Percentiles rank a stretch among this genome's conserved stretches.
phyloP scores from a whole-genome alignment of 2,329 filamentous ascomycete genomes.

The Coniochaeta ligniaria region DNA sequence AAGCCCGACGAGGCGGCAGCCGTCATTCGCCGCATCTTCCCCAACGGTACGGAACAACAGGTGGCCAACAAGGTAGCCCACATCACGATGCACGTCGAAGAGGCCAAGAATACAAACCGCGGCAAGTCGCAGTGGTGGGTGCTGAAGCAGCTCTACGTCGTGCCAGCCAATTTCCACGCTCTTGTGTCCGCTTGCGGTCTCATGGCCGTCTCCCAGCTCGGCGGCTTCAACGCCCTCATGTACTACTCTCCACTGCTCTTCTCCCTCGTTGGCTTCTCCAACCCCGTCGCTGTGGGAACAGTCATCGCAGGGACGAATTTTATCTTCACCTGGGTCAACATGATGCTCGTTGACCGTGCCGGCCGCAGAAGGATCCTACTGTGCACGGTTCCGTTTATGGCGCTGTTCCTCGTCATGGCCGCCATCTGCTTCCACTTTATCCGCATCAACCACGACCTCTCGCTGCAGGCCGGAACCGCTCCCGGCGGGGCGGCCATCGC shows the following conservation, averaged over 20 bases:
- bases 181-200: constrained; percentile 79
- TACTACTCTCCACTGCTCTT: constrained; percentile 86
- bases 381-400: constrained; percentile 79
- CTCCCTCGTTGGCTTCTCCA: constrained; percentile 66
- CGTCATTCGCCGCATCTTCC: too few relatives aligned
- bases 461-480: constrained; percentile 10
- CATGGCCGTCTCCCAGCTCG: constrained; percentile 82
- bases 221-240: constrained; percentile 88
- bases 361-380: constrained; percentile 78
- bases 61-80: too few relatives aligned
- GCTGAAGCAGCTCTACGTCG: too few relatives aligned
- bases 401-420: constrained; percentile 61
- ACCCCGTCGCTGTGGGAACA: constrained; percentile 72
- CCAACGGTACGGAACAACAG: too few relatives aligned
- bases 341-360: constrained; percentile 70
- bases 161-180: too few relatives aligned
- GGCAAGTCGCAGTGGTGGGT: too few relatives aligned
- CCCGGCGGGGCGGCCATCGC: constrained; percentile 34
- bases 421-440: constrained; percentile 66
- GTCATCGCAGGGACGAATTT: constrained; percentile 78
- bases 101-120: too few relatives aligned
- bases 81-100: too few relatives aligned
- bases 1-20: too few relatives aligned
- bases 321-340: constrained; percentile 66
- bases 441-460: constrained; percentile 27